A percentile compares a stretch with the other conserved stretches of the same genome.
phyloP scores from a whole-genome alignment of 768 basidiomycete genomes.

The Cubamyces lactineus region DNA sequence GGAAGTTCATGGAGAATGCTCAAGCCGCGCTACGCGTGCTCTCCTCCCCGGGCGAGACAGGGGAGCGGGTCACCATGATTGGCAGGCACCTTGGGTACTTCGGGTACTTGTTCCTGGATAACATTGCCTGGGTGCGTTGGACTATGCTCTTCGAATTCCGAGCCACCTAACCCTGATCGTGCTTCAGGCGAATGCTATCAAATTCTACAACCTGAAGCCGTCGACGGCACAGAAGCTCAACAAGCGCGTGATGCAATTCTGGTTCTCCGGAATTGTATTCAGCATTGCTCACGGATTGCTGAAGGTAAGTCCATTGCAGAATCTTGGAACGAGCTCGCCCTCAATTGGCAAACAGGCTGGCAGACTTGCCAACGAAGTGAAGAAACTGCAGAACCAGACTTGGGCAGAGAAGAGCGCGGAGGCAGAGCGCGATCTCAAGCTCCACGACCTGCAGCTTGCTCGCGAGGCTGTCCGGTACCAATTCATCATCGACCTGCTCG shows the following conservation, averaged over 20 bases:
- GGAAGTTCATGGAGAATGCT: constrained; percentile 92
- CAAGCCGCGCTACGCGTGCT: constrained; percentile 84
- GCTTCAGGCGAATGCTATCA: constrained; percentile 63
- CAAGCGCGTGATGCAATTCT: constrained; percentile 78
- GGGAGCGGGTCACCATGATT: constrained; percentile 79
- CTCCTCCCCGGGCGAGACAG: constrained; percentile 52
- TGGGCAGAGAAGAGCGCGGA: constrained; percentile 71
- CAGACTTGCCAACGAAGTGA: constrained; percentile 63
- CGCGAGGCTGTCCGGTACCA: constrained; percentile 73
- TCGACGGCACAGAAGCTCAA: constrained; percentile 61
- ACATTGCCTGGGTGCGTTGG: constrained; percentile 77
- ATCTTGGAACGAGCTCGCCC: not conserved
- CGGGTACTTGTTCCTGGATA: constrained; percentile 83
- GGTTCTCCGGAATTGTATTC: constrained; percentile 85
- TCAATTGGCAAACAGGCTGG: constrained; percentile 46
- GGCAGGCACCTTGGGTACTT: constrained; percentile 88
- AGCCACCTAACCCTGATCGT: not conserved
- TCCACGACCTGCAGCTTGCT: constrained; percentile 61
- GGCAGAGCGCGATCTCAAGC: constrained; percentile 63
- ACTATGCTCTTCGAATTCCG: not conserved
- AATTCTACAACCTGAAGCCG: constrained; percentile 63
- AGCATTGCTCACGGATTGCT: constrained; percentile 71
- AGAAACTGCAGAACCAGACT: constrained; percentile 48
- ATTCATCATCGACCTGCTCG: constrained; percentile 81
- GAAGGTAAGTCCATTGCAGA: constrained; percentile 50